Percentiles rank a stretch among this genome's conserved stretches.
These are phyloP conservation scores for Suillus paluster DNA, from an alignment of 768 basidiomycete genomes.

Conservation along the genomic window DNA sequence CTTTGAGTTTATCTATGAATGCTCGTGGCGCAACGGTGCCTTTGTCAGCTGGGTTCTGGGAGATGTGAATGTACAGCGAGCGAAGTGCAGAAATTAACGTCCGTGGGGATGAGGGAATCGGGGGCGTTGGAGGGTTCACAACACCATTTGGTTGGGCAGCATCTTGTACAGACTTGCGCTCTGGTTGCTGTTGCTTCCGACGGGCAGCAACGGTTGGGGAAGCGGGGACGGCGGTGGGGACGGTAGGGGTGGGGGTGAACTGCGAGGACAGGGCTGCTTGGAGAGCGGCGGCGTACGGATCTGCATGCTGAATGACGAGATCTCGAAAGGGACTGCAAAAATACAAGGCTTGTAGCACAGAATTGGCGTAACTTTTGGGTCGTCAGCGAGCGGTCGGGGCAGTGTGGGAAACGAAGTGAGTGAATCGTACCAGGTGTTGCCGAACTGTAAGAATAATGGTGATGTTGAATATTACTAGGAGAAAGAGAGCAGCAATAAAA, in stretches of 20 bases:
- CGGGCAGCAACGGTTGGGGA: constrained; percentile 42
- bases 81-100: constrained; percentile 92
- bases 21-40: constrained; percentile 90
- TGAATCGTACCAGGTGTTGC: constrained; percentile 84
- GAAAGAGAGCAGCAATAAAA: constrained; percentile 21
- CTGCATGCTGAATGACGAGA: constrained; percentile 75
- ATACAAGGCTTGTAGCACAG: constrained; percentile 96
- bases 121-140: constrained; percentile 39
- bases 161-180: constrained; percentile 51
- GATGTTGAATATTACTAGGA: constrained; percentile 3
- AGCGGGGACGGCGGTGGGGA: constrained; percentile 22
- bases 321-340: constrained; percentile 94
- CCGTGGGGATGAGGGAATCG: constrained; percentile 63
- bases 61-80: constrained; percentile 86
- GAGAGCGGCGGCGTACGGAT: constrained; percentile 47
- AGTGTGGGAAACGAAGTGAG: constrained; percentile 12
- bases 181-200: constrained; percentile 52
- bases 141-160: constrained; percentile 29
- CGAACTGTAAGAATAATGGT: constrained; percentile 64
- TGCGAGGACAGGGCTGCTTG: constrained; percentile 36
- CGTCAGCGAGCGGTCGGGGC: constrained; percentile 21
- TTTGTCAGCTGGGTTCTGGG: constrained; percentile 73
- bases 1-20: constrained; percentile 92
- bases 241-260: constrained; percentile 21
- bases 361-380: constrained; percentile 87